These are phyloP conservation scores for Nemania sp. DNA, from an alignment of 2,329 filamentous ascomycete species.

Conservation along the genomic window DNA sequence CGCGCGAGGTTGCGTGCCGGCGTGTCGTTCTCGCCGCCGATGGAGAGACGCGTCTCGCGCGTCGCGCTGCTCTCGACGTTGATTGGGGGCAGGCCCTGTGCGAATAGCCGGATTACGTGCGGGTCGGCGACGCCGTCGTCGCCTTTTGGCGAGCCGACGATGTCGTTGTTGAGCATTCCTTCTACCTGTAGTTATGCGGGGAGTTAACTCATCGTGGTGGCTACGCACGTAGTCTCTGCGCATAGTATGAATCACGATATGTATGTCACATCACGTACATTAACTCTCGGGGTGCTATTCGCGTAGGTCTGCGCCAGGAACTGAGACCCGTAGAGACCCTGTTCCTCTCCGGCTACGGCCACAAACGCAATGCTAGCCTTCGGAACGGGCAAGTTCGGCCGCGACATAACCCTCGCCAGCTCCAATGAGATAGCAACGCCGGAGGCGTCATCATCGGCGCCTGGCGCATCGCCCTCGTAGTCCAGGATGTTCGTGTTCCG, in stretches of 20 bases:
- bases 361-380: slow-evolving; percentile 67
- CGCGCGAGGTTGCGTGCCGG: slow-evolving; percentile 67
- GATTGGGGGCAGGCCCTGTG: slow-evolving; percentile 58
- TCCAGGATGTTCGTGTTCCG: slow-evolving; percentile 63
- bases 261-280: slow-evolving; percentile 38
- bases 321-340: slow-evolving; percentile 64
- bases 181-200: slow-evolving; percentile 57
- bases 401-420: slow-evolving; percentile 64
- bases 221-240: not conserved
- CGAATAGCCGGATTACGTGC: slow-evolving; percentile 67
- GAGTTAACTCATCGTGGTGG: not conserved
- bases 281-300: slow-evolving; percentile 57
- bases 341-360: slow-evolving; percentile 69
- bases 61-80: slow-evolving; percentile 54
- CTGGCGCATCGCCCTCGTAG: slow-evolving; percentile 64
- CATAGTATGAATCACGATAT: not conserved
- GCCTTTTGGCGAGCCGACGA: slow-evolving; percentile 64
- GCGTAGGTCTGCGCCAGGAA: slow-evolving; percentile 65
- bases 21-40: slow-evolving; percentile 66
- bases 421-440: slow-evolving; percentile 68
- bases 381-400: slow-evolving; percentile 54
- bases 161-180: slow-evolving; percentile 69
- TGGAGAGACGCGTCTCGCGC: slow-evolving; percentile 56
- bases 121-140: slow-evolving; percentile 60
- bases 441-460: slow-evolving; percentile 69